Percentiles rank a stretch among this genome's conserved stretches.
Evolutionary conservation across 2,329 filamentous ascomycete species (phyloP).

Genomic region (Verticillium klebahnii): DNA sequence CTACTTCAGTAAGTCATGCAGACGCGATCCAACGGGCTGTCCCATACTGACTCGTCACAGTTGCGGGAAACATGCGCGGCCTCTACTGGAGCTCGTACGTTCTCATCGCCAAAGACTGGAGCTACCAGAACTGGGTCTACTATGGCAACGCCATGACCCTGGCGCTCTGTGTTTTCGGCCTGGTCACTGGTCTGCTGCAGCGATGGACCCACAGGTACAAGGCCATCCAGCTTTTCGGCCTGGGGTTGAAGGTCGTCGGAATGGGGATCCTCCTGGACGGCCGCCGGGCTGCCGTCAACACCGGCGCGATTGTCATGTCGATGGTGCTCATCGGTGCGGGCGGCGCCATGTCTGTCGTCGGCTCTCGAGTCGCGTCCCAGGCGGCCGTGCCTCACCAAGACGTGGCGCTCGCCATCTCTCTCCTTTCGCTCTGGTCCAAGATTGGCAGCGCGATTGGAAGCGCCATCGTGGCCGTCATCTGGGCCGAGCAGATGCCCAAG

Average conservation of each 20-base stretch:
- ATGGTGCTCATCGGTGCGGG: conserved; percentile 72
- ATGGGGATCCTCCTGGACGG: conserved; percentile 17
- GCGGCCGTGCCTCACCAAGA: conserved; percentile 9
- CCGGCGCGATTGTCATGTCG: conserved; percentile 56
- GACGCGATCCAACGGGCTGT: not conserved
- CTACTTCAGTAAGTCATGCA: conserved; percentile 5
- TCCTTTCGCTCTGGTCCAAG: conserved; percentile 8
- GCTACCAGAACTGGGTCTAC: conserved; percentile 10
- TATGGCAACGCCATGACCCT: conserved; percentile 10
- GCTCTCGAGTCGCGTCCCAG: conserved; percentile 6
- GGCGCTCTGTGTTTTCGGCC: conserved; percentile 8
- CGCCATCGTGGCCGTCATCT: conserved; percentile 7
- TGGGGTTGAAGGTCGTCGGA: conserved; percentile 20
- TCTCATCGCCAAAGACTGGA: conserved; percentile 10
- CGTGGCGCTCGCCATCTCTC: conserved; percentile 5
- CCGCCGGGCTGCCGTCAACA: conserved; percentile 5
- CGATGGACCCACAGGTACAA: conserved; percentile 9
- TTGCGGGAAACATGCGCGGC: conserved; percentile 8
- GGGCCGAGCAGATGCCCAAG: conserved; percentile 17
- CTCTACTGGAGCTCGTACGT: conserved; percentile 10
- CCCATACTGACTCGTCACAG: not conserved
- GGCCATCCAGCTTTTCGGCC: conserved; percentile 10
- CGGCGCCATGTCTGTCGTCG: conserved; percentile 10
- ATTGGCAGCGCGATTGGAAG: conserved; percentile 10
- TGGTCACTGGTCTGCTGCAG: conserved; percentile 7